phyloP scores from a whole-genome alignment of 345 rosid genomes.

The Gossypium rotundifolium region DNA sequence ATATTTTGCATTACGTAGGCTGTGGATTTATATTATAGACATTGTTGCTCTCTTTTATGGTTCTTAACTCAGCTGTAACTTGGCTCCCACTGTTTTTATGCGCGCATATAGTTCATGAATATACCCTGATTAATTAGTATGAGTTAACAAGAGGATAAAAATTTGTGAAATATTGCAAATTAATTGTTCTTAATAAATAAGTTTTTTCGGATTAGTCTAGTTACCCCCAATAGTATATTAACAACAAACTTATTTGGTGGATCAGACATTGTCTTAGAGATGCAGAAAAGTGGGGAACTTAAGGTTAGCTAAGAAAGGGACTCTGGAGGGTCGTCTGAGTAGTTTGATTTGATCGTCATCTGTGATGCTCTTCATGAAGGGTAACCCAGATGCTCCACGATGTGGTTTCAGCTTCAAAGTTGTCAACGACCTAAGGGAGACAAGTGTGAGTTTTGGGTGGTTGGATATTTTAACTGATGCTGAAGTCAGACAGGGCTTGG shows the following conservation, averaged over 20 bases:
- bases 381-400: conserved; percentile 75
- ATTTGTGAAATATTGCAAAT: background rate
- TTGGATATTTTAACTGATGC: conserved; percentile 77
- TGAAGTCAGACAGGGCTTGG: conserved; percentile 92
- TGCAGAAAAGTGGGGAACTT: conserved; percentile 95
- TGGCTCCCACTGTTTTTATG: background rate
- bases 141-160: background rate
- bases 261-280: conserved; percentile 81
- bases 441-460: conserved; percentile 58
- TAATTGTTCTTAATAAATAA: conserved; percentile 15
- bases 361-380: conserved; percentile 96
- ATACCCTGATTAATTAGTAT: background rate
- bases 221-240: conserved; percentile 81
- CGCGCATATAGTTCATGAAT: background rate
- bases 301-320: conserved; percentile 47
- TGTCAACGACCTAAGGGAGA: conserved; percentile 67
- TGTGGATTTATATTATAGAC: background rate
- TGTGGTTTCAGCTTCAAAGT: conserved; percentile 97
- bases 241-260: conserved; percentile 80
- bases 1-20: background rate
- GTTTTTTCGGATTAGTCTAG: conserved; percentile 94
- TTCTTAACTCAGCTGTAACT: background rate
- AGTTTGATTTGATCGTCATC: conserved; percentile 52
- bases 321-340: conserved; percentile 58
- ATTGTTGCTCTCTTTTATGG: background rate